Evolutionary conservation across 2,329 filamentous ascomycete genomes (phyloP).

Genomic region (Acrocalymma vagum): DNA sequence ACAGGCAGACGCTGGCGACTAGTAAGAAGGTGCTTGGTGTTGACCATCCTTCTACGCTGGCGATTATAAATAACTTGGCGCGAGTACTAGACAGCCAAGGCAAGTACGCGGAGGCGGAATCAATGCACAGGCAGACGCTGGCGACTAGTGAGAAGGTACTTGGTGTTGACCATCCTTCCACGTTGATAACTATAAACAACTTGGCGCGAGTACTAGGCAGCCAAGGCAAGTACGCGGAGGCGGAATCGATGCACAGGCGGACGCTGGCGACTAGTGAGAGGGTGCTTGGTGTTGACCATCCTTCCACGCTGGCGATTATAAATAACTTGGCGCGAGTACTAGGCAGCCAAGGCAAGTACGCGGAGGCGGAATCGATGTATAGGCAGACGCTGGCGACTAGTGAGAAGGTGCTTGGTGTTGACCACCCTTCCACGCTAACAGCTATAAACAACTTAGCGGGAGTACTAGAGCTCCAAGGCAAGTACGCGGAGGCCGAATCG

Average conservation of each 20-base stretch:
- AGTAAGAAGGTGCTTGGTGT: slow-evolving; percentile 5
- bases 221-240: slow-evolving; percentile 5
- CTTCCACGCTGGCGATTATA: slow-evolving; percentile 4
- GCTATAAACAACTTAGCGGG: slow-evolving; percentile 9
- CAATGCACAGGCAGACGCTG: background rate
- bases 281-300: slow-evolving; percentile 7
- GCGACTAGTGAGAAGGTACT: slow-evolving; percentile 2
- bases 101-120: slow-evolving; percentile 3
- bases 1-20: slow-evolving; percentile 1
- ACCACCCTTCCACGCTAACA: slow-evolving; percentile 18
- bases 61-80: slow-evolving; percentile 1
- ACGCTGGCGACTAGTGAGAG: slow-evolving; percentile 1
- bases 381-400: slow-evolving; percentile 1
- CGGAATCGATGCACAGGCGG: slow-evolving; percentile 3
- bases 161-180: background rate
- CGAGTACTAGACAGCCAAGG: background rate
- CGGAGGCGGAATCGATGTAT: slow-evolving; percentile 11
- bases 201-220: background rate
- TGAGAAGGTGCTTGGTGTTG: slow-evolving; percentile 10
- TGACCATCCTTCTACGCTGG: slow-evolving; percentile 2
- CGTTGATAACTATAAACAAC: slow-evolving; percentile 3
- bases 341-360: slow-evolving; percentile 20
- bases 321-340: no score
- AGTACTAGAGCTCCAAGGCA: background rate
- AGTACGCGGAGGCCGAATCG: slow-evolving; percentile 2